Percentiles rank a stretch among this genome's conserved stretches.
These are phyloP conservation scores for Capronia coronata DNA, from an alignment of 2,329 filamentous ascomycete genomes.

Conservation along the genomic window DNA sequence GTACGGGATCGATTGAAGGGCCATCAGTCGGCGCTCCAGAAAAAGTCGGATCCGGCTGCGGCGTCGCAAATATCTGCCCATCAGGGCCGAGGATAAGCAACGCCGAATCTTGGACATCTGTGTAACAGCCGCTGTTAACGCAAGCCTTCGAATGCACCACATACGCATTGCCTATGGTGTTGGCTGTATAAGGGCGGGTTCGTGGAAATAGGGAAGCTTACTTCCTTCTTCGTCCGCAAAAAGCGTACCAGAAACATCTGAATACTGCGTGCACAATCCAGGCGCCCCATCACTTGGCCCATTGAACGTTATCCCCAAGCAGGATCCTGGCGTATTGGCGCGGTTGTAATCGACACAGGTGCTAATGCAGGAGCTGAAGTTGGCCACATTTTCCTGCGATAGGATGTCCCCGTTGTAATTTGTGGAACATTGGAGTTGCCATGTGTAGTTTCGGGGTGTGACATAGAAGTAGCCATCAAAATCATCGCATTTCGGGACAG, in stretches of 20 bases:
- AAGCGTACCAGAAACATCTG: constrained; percentile 9
- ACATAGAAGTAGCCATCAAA: constrained; percentile 23
- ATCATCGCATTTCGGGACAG: constrained; percentile 13
- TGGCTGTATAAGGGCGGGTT: not conserved
- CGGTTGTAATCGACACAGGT: constrained; percentile 16
- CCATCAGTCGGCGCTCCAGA: constrained; percentile 18
- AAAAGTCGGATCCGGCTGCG: constrained; percentile 14
- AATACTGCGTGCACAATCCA: constrained; percentile 17
- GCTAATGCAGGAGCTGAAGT: constrained; percentile 16
- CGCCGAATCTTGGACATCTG: constrained; percentile 19
- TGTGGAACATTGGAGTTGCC: constrained; percentile 20
- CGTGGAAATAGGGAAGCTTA: constrained; percentile 1
- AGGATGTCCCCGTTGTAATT: constrained; percentile 17
- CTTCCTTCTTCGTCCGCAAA: constrained; percentile 21
- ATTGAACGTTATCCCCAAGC: constrained; percentile 19
- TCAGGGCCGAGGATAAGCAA: constrained; percentile 18
- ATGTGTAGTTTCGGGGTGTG: constrained; percentile 19
- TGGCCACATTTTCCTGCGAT: constrained; percentile 5
- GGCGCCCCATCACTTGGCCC: constrained; percentile 6
- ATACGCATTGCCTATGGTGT: not conserved
- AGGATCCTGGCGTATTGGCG: constrained; percentile 9
- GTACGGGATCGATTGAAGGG: constrained; percentile 13
- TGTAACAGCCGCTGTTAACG: not conserved
- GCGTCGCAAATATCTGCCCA: constrained; percentile 19
- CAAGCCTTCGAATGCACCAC: not conserved